Conservation (phyloP, 768 basidiomycete genomes). For the Sarcomyxa edulis region DNA sequence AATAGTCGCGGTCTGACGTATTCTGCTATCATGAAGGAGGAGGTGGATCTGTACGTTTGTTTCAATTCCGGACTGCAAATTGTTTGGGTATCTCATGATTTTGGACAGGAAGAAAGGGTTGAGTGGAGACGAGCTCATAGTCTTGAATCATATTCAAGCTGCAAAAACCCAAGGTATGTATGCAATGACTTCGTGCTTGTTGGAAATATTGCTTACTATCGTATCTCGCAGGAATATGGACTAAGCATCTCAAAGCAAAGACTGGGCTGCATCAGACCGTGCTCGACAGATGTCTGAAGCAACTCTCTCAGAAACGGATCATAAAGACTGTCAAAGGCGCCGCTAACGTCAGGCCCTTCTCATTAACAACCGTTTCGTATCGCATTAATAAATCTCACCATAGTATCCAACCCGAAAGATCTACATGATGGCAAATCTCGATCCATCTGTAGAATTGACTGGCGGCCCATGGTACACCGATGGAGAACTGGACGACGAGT, state of each 20-base stretch:
- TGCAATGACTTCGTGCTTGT: background rate
- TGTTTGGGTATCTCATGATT: conserved; percentile 6
- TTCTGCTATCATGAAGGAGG: conserved; percentile 69
- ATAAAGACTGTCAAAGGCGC: conserved; percentile 85
- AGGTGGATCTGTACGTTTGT: conserved; percentile 55
- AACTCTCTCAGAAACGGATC: conserved; percentile 73
- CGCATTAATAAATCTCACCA: conserved; percentile 6
- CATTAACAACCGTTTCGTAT: too few relatives aligned
- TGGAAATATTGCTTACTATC: too few relatives aligned
- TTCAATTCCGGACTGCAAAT: too few relatives aligned
- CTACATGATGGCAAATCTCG: conserved; percentile 86
- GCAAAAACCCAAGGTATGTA: conserved; percentile 73
- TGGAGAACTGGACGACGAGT: conserved; percentile 90
- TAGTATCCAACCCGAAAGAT: conserved; percentile 92
- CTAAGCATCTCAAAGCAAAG: conserved; percentile 83
- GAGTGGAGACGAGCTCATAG: conserved; percentile 79
- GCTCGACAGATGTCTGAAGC: conserved; percentile 83
- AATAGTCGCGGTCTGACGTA: conserved; percentile 58
- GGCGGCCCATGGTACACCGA: conserved; percentile 99
- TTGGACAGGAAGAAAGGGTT: conserved; percentile 68
- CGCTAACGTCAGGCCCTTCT: conserved; percentile 5
- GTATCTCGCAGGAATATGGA: conserved; percentile 70
- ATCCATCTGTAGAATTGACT: conserved; percentile 87
- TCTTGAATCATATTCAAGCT: conserved; percentile 76
- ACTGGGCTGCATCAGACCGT: conserved; percentile 88